Evolutionary conservation across 805 yeast genomes (phyloP).

Genomic region (Kodamaea neixiangensis): DNA sequence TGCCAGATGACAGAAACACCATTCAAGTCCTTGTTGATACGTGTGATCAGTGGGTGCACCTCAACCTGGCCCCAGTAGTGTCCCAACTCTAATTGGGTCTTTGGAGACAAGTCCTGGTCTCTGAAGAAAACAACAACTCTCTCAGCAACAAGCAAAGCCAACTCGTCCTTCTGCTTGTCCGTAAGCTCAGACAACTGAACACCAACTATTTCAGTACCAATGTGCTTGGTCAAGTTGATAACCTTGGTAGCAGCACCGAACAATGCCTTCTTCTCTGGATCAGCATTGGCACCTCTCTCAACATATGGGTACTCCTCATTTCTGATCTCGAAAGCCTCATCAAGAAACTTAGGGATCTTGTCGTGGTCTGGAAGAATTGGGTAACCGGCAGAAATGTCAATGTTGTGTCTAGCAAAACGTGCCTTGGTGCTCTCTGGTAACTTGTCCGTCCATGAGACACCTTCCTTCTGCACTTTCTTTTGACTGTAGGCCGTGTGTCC

Average conservation of each 20-base stretch:
- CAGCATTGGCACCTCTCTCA: constrained; percentile 30
- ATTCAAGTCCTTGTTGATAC: constrained; percentile 12
- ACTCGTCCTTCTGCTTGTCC: constrained; percentile 31
- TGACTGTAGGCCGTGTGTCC: constrained; percentile 9
- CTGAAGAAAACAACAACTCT: constrained; percentile 32
- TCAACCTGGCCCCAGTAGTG: constrained; percentile 33
- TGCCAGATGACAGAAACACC: constrained; percentile 38
- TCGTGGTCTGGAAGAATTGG: constrained; percentile 25
- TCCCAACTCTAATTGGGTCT: constrained; percentile 31
- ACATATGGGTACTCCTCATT: constrained; percentile 25
- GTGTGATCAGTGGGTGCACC: constrained; percentile 22
- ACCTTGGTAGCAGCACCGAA: constrained; percentile 34
- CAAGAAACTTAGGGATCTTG: constrained; percentile 26
- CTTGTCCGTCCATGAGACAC: constrained; percentile 3
- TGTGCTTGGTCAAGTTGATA: constrained; percentile 29
- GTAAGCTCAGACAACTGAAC: constrained; percentile 30
- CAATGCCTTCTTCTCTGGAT: constrained; percentile 32
- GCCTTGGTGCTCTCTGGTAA: constrained; percentile 7
- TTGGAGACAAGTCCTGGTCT: constrained; percentile 33
- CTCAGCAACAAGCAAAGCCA: constrained; percentile 33
- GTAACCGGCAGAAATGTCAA: constrained; percentile 29
- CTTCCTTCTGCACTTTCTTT: constrained; percentile 7
- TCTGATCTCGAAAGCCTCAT: constrained; percentile 27
- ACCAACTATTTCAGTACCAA: constrained; percentile 34
- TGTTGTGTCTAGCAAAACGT: constrained; percentile 24